These are phyloP conservation scores for Cordyceps pruinosa DNA, from an alignment of 2,329 filamentous ascomycete genomes.

Conservation along the genomic window DNA sequence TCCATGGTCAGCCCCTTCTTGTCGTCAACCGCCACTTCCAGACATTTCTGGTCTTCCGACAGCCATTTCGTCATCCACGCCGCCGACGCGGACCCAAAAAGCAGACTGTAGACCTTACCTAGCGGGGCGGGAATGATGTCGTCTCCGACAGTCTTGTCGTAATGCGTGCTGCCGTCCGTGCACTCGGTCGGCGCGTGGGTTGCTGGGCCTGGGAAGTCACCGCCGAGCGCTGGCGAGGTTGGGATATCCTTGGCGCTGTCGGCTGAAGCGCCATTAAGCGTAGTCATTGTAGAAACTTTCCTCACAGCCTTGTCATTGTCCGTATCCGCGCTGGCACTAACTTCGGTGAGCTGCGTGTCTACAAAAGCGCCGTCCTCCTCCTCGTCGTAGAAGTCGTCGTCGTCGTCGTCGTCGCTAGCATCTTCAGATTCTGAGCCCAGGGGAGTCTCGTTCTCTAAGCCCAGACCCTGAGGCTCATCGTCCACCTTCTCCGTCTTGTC, in stretches of 20 bases:
- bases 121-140: constrained; percentile 80
- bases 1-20: constrained; percentile 71
- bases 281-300: constrained; percentile 58
- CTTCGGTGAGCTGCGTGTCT: constrained; percentile 42
- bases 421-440: constrained; percentile 54
- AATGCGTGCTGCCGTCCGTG: constrained; percentile 69
- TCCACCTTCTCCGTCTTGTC: constrained; percentile 88
- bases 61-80: constrained; percentile 84
- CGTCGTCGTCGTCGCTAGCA: constrained; percentile 57
- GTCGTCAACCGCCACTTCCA: constrained; percentile 81
- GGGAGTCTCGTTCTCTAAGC: constrained; percentile 31
- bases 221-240: constrained; percentile 34
- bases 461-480: constrained; percentile 31
- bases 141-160: constrained; percentile 78
- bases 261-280: constrained; percentile 35
- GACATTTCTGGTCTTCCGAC: constrained; percentile 77
- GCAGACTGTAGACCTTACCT: constrained; percentile 81
- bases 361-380: constrained; percentile 73
- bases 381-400: constrained; percentile 73
- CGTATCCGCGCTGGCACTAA: constrained; percentile 32
- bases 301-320: constrained; percentile 54
- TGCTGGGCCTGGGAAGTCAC: constrained; percentile 78
- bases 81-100: constrained; percentile 76
- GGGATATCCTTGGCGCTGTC: constrained; percentile 46
- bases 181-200: constrained; percentile 82